A percentile compares a stretch with the other conserved stretches of the same genome.
phyloP scores from a whole-genome alignment of 2,329 filamentous ascomycete genomes.

The Blastomyces percursus region DNA sequence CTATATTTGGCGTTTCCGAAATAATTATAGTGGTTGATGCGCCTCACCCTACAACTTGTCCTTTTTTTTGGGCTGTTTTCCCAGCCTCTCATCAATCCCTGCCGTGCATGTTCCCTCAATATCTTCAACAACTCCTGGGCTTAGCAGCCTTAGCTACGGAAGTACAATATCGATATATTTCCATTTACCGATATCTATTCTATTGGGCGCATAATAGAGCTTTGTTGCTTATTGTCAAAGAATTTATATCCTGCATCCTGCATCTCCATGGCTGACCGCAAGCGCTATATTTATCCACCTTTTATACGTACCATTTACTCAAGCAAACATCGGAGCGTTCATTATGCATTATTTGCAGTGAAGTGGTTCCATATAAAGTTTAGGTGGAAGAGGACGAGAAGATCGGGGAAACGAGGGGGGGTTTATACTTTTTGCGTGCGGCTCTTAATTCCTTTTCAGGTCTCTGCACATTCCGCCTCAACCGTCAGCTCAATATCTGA shows the following conservation, averaged over 20 bases:
- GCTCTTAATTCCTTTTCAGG: neutral
- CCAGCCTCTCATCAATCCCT: neutral
- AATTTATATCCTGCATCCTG: no score
- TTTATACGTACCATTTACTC: no score
- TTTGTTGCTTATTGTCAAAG: neutral
- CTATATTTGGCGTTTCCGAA: neutral
- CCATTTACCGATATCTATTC: no score
- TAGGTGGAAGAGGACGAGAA: neutral
- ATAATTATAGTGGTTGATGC: neutral
- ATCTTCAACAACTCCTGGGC: neutral
- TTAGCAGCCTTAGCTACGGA: neutral
- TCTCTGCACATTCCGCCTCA: no score
- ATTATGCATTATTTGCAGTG: neutral
- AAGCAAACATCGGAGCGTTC: neutral
- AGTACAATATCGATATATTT: no score
- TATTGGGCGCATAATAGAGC: neutral
- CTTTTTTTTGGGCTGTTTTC: neutral
- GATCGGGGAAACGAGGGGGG: neutral
- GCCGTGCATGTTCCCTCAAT: neutral
- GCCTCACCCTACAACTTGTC: neutral
- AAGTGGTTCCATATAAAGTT: neutral
- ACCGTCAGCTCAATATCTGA: no score
- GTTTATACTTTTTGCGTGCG: neutral
- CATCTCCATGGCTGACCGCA: no score
- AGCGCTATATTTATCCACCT: no score